phyloP scores from a whole-genome alignment of 257 asterid species.

The Lavandula angustifolia region DNA sequence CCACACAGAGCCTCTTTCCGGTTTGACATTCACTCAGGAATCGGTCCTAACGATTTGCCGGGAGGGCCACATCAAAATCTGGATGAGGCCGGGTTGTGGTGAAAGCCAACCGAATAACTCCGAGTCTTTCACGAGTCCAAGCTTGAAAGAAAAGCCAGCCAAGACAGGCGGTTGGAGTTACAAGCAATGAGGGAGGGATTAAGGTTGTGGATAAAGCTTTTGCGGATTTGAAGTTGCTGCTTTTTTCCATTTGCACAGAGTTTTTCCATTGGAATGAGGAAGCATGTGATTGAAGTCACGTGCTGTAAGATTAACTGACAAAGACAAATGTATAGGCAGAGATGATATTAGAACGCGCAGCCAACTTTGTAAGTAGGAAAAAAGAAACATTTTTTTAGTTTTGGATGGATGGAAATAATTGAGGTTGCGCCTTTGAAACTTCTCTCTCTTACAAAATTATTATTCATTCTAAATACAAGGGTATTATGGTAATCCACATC shows the following conservation, averaged over 20 bases:
- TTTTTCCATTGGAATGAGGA: constrained; percentile 32
- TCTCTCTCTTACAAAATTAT: background rate
- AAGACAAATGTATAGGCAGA: constrained; percentile 55
- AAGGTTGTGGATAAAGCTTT: constrained; percentile 31
- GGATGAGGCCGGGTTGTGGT: constrained; percentile 77
- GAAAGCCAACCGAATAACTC: constrained; percentile 65
- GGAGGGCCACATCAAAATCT: constrained; percentile 90
- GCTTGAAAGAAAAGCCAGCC: constrained; percentile 56
- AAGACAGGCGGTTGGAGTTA: constrained; percentile 49
- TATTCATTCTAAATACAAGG: too few relatives aligned
- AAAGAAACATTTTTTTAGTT: constrained; percentile 32
- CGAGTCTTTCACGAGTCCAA: constrained; percentile 51
- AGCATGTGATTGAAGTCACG: constrained; percentile 39
- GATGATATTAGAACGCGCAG: constrained; percentile 40
- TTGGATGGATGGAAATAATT: constrained; percentile 50
- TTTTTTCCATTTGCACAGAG: constrained; percentile 31
- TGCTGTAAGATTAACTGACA: constrained; percentile 54
- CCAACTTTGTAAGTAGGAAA: constrained; percentile 67
- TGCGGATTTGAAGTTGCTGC: constrained; percentile 24
- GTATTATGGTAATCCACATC: too few relatives aligned
- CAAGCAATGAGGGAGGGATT: constrained; percentile 47
- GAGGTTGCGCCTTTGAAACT: constrained; percentile 32
- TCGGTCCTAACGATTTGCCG: constrained; percentile 81
- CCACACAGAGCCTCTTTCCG: constrained; percentile 96
- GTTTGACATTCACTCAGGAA: constrained; percentile 76